Evolutionary conservation across 352 stramenopile genomes (phyloP).

Genomic region (Phytophthora ohioensis): DNA sequence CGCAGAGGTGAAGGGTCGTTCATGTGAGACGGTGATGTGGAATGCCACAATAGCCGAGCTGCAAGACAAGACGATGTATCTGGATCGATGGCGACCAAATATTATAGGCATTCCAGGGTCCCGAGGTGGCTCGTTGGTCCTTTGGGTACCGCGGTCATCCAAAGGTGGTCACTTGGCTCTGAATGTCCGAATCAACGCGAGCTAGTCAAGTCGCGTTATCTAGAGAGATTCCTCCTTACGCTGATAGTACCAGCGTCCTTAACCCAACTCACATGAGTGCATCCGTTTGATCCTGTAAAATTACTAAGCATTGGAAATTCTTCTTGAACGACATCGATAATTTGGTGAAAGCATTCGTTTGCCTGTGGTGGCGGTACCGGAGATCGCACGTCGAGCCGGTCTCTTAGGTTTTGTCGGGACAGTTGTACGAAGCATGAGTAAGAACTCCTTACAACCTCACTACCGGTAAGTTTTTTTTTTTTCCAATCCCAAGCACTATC

Average conservation of each 20-base stretch:
- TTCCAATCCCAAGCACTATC: neutral
- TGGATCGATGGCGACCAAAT: constrained; percentile 61
- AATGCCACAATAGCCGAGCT: constrained; percentile 42
- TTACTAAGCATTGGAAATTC: neutral
- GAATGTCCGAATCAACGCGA: constrained; percentile 50
- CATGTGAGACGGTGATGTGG: constrained; percentile 43
- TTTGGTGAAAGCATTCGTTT: too few relatives aligned
- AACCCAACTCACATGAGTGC: neutral
- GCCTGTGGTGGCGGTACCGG: too few relatives aligned
- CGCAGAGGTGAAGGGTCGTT: constrained; percentile 41
- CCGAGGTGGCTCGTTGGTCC: constrained; percentile 45
- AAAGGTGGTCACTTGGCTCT: constrained; percentile 44
- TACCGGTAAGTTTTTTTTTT: too few relatives aligned
- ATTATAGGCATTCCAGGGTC: constrained; percentile 41
- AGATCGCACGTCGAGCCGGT: too few relatives aligned
- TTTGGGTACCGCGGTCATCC: constrained; percentile 49
- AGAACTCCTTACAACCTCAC: too few relatives aligned
- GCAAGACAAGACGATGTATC: constrained; percentile 62
- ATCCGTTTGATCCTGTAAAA: neutral
- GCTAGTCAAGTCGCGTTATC: constrained; percentile 24
- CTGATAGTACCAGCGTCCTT: neutral
- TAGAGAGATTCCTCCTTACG: constrained; percentile 9
- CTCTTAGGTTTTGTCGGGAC: too few relatives aligned
- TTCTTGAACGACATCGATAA: too few relatives aligned
- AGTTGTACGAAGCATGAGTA: too few relatives aligned